Conservation (phyloP, 192 early-diverging fungal species). For the Backusella parvicylindrica region DNA sequence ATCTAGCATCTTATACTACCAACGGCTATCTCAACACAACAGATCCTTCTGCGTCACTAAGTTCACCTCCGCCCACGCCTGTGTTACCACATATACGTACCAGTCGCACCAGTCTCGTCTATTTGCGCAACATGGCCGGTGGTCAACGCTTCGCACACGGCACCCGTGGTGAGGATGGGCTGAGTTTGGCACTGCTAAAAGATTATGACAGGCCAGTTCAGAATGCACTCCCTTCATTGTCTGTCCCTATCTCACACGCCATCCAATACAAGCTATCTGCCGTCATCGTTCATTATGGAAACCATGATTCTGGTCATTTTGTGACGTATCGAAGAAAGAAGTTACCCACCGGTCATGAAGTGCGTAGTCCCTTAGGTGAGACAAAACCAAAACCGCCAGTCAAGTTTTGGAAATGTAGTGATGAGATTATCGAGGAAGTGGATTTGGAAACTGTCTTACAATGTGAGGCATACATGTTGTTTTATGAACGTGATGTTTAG, state of each 20-base stretch:
- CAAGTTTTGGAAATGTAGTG: slow-evolving; percentile 72
- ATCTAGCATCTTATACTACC: slow-evolving; percentile 76
- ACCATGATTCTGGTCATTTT: slow-evolving; percentile 90
- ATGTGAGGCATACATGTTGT: slow-evolving; percentile 72
- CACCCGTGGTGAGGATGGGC: not conserved
- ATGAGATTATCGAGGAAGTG: slow-evolving; percentile 69
- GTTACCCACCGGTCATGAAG: slow-evolving; percentile 34
- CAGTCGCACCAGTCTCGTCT: slow-evolving; percentile 28
- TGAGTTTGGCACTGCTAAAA: slow-evolving; percentile 11
- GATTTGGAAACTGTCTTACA: slow-evolving; percentile 58
- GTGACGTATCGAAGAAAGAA: slow-evolving; percentile 76
- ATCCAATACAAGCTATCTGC: slow-evolving; percentile 68
- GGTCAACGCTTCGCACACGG: not conserved
- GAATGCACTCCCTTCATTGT: slow-evolving; percentile 14
- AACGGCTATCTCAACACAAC: slow-evolving; percentile 47
- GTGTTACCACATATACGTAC: slow-evolving; percentile 12
- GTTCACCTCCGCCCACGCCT: not conserved
- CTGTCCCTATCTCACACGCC: slow-evolving; percentile 11
- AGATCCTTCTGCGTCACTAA: slow-evolving; percentile 18
- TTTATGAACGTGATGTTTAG: slow-evolving; percentile 60
- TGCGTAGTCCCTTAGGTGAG: slow-evolving; percentile 13
- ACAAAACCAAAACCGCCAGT: slow-evolving; percentile 1
- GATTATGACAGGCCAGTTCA: slow-evolving; percentile 13
- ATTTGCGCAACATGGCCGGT: slow-evolving; percentile 29
- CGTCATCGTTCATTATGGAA: slow-evolving; percentile 82